phyloP scores from a whole-genome alignment of 805 yeast genomes.

The Candida verbasci region DNA sequence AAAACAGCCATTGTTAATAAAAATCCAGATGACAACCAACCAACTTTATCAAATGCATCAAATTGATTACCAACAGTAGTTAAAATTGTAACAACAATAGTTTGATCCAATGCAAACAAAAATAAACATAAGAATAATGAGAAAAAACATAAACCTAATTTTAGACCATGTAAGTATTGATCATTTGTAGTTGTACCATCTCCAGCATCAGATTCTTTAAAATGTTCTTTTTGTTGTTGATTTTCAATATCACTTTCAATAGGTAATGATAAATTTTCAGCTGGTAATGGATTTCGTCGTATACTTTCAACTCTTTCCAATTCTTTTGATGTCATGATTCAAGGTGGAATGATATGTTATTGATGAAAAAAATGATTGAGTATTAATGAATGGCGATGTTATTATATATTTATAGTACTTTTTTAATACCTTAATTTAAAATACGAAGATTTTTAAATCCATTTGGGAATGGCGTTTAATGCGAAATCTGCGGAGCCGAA shows the following conservation, averaged over 20 bases:
- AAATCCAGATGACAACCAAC: slow-evolving; percentile 37
- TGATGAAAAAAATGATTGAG: too few species aligned
- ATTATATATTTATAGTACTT: too few species aligned
- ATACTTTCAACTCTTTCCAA: neutral
- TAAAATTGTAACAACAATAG: slow-evolving; percentile 32
- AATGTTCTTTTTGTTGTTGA: slow-evolving; percentile 1
- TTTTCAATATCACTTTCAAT: neutral
- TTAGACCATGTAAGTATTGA: slow-evolving; percentile 28
- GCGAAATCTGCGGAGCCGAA: too few species aligned
- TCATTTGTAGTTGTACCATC: slow-evolving; percentile 38
- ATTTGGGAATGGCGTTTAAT: too few species aligned
- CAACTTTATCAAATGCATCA: slow-evolving; percentile 28
- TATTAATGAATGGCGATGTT: too few species aligned
- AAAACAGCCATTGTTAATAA: slow-evolving; percentile 30
- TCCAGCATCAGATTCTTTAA: slow-evolving; percentile 27
- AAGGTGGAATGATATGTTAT: too few species aligned
- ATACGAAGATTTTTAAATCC: too few species aligned
- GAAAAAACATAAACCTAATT: slow-evolving; percentile 20
- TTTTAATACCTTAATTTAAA: too few species aligned
- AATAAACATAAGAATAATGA: slow-evolving; percentile 29
- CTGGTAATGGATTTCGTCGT: neutral
- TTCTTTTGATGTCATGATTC: slow-evolving; percentile 1
- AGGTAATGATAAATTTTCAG: neutral
- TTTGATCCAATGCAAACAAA: slow-evolving; percentile 35
- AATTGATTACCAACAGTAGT: slow-evolving; percentile 34